Evolutionary conservation across 2,329 filamentous ascomycete genomes (phyloP).

Genomic region (Arthrinium phaeospermum): DNA sequence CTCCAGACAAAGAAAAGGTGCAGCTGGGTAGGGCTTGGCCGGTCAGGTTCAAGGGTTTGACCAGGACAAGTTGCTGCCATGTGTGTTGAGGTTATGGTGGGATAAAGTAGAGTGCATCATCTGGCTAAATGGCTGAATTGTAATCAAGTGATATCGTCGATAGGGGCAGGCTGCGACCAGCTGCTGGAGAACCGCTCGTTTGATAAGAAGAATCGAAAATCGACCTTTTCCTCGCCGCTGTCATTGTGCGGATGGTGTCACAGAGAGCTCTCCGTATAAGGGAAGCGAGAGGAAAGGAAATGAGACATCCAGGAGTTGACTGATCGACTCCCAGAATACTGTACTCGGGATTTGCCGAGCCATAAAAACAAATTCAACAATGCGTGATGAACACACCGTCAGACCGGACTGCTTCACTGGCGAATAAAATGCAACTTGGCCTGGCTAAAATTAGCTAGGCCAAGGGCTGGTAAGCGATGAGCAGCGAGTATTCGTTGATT

Average conservation of each 20-base stretch:
- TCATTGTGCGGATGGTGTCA: not conserved
- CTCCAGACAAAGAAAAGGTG: conserved; percentile 3
- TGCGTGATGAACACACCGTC: not conserved
- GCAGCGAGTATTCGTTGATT: not conserved
- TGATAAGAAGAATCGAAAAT: not conserved
- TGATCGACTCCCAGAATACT: not conserved
- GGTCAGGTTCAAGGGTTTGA: not conserved
- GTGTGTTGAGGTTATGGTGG: conserved; percentile 19
- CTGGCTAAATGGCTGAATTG: conserved; percentile 22
- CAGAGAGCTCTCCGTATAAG: not conserved
- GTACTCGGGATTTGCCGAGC: not conserved
- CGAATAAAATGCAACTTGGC: not conserved
- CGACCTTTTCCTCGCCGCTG: not conserved
- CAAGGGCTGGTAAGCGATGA: not conserved
- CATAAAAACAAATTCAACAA: not conserved
- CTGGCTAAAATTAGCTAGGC: not conserved
- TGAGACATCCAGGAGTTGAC: not conserved
- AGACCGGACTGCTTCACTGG: not conserved
- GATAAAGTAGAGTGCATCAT: conserved; percentile 20
- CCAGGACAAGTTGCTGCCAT: not conserved
- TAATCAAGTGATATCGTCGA: conserved; percentile 1
- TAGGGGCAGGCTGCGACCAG: not conserved
- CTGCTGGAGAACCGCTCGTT: not conserved
- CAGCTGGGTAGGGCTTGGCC: not conserved
- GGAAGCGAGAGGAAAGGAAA: conserved; percentile 4